A percentile compares a stretch with the other conserved stretches of the same genome.
phyloP scores from a whole-genome alignment of 441 rosid species.

The Francoa sonchifolia region DNA sequence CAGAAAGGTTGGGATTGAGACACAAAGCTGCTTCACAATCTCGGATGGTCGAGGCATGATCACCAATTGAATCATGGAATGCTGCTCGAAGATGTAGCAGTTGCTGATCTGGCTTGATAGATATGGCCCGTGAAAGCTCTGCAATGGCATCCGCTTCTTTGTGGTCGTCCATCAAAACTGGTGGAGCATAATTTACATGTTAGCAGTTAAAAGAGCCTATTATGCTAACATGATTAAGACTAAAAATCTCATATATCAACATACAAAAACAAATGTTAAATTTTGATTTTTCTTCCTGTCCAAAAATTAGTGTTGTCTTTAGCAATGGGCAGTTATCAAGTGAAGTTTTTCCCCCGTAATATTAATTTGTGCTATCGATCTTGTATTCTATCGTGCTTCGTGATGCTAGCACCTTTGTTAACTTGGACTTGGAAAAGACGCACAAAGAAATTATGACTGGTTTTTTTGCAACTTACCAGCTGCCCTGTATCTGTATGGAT shows the following conservation, averaged over 20 bases:
- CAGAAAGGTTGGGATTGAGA: conserved; percentile 54
- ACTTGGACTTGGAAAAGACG: too few relatives aligned
- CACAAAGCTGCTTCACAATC: conserved; percentile 97
- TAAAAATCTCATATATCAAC: too few relatives aligned
- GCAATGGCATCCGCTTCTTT: conserved; percentile 76
- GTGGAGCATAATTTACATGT: conserved; percentile 11
- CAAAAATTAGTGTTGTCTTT: too few relatives aligned
- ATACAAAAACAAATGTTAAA: too few relatives aligned
- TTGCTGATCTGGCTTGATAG: conserved; percentile 86
- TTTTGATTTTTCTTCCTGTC: too few relatives aligned
- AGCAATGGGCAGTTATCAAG: too few relatives aligned
- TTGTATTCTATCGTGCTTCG: too few relatives aligned
- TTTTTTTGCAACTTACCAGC: conserved; percentile 42
- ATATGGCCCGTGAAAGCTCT: conserved; percentile 70
- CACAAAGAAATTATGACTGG: not conserved
- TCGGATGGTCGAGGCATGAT: conserved; percentile 33
- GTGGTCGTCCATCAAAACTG: conserved; percentile 95
- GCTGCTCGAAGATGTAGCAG: conserved; percentile 90
- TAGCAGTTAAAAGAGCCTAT: too few relatives aligned
- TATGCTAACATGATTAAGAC: too few relatives aligned
- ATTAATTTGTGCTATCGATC: too few relatives aligned
- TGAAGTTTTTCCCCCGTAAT: too few relatives aligned
- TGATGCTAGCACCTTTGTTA: too few relatives aligned
- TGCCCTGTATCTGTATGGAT: conserved; percentile 94
- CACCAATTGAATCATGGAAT: conserved; percentile 74